phyloP scores from a whole-genome alignment of 2,329 filamentous ascomycete species.

The Claviceps africana region DNA sequence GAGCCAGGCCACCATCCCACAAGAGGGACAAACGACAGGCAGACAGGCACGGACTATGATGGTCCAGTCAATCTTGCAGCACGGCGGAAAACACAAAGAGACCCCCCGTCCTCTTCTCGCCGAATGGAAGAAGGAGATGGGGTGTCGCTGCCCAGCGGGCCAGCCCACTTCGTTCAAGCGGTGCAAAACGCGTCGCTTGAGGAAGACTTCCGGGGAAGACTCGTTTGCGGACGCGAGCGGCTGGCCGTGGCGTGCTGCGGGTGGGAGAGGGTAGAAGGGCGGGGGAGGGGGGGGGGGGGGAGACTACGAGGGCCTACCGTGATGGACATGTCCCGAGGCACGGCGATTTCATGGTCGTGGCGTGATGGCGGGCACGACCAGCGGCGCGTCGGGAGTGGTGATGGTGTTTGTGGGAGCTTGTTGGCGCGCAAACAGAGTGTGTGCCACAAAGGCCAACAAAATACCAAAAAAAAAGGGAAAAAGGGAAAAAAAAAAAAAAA shows the following conservation, averaged over 20 bases:
- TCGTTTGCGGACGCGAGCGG: slow-evolving; percentile 19
- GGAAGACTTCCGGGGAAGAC: slow-evolving; percentile 23
- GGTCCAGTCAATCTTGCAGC: slow-evolving; percentile 34
- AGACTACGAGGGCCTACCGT: neutral
- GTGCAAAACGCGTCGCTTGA: slow-evolving; percentile 22
- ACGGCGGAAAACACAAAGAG: slow-evolving; percentile 7
- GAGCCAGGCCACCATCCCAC: slow-evolving; percentile 7
- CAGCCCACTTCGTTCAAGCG: slow-evolving; percentile 22
- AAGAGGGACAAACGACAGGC: neutral
- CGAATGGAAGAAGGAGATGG: neutral
- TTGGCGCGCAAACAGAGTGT: neutral
- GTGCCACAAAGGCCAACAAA: too few species aligned
- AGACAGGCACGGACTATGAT: slow-evolving; percentile 40
- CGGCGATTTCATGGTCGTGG: neutral
- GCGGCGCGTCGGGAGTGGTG: neutral
- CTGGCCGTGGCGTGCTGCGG: slow-evolving; percentile 17
- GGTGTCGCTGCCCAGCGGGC: slow-evolving; percentile 13
- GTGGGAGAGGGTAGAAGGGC: neutral
- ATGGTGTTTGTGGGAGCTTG: neutral
- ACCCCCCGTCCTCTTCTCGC: neutral
- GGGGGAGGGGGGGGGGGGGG: neutral
- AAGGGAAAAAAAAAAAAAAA: neutral
- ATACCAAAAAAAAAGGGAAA: neutral
- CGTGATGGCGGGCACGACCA: neutral
- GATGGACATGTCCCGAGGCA: neutral